Evolutionary conservation across 2,329 filamentous ascomycete species (phyloP).

Genomic region (Sclerotinia glacialis): DNA sequence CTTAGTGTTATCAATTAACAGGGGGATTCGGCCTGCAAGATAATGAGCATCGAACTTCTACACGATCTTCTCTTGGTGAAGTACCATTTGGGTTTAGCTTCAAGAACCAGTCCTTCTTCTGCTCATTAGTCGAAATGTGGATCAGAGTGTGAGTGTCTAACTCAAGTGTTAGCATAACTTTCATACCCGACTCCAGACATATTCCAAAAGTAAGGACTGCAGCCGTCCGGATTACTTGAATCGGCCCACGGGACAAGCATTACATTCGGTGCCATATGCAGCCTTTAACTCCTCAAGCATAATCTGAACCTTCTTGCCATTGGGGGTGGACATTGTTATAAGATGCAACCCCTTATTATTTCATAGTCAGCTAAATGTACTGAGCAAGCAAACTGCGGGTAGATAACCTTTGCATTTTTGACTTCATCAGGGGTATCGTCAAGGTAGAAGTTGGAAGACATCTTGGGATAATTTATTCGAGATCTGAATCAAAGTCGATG

Average conservation of each 20-base stretch:
- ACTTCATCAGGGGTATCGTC: conserved; percentile 25
- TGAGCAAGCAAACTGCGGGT: not conserved
- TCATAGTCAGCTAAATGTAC: not conserved
- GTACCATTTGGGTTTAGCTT: conserved; percentile 47
- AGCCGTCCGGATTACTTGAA: not conserved
- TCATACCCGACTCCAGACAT: not conserved
- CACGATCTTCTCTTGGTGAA: not conserved
- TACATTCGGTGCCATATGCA: conserved; percentile 49
- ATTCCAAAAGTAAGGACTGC: not conserved
- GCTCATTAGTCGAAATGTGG: conserved; percentile 45
- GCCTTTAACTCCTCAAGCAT: conserved; percentile 54
- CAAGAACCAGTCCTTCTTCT: conserved; percentile 56
- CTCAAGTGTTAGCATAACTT: not conserved
- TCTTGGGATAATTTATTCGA: not conserved
- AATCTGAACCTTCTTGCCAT: conserved; percentile 52
- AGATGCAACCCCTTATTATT: conserved; percentile 46
- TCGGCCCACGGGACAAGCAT: conserved; percentile 31
- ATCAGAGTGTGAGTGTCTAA: conserved; percentile 25
- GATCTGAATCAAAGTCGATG: no score
- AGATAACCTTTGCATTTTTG: conserved; percentile 28
- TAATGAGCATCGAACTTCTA: not conserved
- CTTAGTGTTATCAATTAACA: conserved; percentile 50
- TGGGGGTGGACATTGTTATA: conserved; percentile 51
- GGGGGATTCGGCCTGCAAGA: conserved; percentile 45
- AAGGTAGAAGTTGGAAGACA: conserved; percentile 24